Conservation (phyloP, 1,139 yeast genomes). For the Blastobotrys serpentis region DNA sequence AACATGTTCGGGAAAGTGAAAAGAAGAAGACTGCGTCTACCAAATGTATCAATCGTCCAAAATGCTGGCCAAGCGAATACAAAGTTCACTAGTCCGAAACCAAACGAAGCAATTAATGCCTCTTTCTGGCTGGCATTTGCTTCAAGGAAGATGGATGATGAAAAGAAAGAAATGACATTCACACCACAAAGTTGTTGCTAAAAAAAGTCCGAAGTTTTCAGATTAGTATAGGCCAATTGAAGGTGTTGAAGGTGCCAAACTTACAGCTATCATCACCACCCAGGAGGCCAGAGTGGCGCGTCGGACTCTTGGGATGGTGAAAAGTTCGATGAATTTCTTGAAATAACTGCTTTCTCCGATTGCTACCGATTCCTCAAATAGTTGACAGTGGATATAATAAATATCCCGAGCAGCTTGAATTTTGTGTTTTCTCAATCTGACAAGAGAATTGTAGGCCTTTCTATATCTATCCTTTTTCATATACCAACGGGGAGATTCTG, state of each 20-base stretch:
- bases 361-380: constrained; percentile 60
- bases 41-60: constrained; percentile 74
- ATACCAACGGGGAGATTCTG: constrained; percentile 61
- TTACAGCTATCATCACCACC: constrained; percentile 78
- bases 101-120: constrained; percentile 77
- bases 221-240: no score
- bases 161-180: constrained; percentile 70
- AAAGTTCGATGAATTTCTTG: constrained; percentile 46
- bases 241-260: no score
- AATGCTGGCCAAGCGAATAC: constrained; percentile 81
- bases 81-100: constrained; percentile 79
- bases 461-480: constrained; percentile 60
- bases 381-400: constrained; percentile 66
- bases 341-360: constrained; percentile 27
- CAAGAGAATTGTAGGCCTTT: constrained; percentile 56
- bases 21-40: constrained; percentile 69
- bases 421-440: constrained; percentile 49
- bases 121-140: constrained; percentile 17
- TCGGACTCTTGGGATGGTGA: constrained; percentile 69
- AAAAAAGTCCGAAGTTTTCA: no score
- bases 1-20: constrained; percentile 78
- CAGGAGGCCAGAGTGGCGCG: constrained; percentile 76
- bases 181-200: constrained; percentile 88
- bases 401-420: constrained; percentile 72
- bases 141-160: constrained; percentile 23